Conservation (phyloP, 176 grass and related monocot genomes). For the Poa annua region DNA sequence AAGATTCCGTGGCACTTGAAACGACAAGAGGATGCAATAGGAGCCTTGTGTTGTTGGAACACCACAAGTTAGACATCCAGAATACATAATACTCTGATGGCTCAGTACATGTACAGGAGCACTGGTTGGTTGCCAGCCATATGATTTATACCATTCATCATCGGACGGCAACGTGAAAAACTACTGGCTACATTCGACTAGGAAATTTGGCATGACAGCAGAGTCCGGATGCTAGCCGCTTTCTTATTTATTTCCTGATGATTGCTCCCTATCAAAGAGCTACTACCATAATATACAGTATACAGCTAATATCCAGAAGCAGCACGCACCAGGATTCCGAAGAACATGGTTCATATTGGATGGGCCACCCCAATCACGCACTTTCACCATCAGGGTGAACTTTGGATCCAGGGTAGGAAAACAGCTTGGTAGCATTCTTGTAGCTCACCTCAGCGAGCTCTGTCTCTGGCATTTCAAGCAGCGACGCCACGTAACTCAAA, state of each 20-base stretch:
- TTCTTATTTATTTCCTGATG: not conserved
- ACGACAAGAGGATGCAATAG: not conserved
- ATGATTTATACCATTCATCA: not conserved
- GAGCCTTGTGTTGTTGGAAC: not conserved
- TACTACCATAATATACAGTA: not conserved
- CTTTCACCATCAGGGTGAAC: constrained; percentile 44
- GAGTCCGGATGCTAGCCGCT: not conserved
- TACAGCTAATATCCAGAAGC: not conserved
- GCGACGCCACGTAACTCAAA: constrained; percentile 62
- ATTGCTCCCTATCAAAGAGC: not conserved
- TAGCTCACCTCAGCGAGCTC: constrained; percentile 75
- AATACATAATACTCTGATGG: not conserved
- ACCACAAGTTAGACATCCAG: not conserved
- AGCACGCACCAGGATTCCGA: constrained; percentile 16
- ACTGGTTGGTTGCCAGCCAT: not conserved
- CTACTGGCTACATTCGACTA: not conserved
- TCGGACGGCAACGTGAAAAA: not conserved
- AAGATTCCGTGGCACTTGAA: not conserved
- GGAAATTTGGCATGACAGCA: constrained; percentile 10
- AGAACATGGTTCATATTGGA: constrained; percentile 20
- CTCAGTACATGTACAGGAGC: not conserved
- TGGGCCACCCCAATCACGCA: constrained; percentile 9
- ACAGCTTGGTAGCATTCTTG: constrained; percentile 73
- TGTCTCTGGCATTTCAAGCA: constrained; percentile 76
- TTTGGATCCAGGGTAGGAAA: constrained; percentile 92